These are phyloP conservation scores for Blastomyces silverae DNA, from an alignment of 2,329 filamentous ascomycete genomes.

Conservation along the genomic window DNA sequence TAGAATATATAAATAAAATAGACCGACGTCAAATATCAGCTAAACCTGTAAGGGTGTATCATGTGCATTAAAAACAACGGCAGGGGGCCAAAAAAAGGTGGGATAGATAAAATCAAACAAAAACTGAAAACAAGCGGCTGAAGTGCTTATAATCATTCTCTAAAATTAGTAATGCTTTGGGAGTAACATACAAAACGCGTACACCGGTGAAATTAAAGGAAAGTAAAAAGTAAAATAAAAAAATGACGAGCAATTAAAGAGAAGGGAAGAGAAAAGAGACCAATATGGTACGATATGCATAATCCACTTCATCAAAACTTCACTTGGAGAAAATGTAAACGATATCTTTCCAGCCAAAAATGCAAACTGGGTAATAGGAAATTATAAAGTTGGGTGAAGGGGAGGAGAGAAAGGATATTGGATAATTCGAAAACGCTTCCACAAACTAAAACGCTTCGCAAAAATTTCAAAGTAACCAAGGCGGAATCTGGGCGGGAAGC, in stretches of 20 bases:
- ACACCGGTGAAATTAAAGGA: background rate
- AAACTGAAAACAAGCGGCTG: background rate
- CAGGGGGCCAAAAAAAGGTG: background rate
- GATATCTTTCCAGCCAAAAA: constrained; percentile 1
- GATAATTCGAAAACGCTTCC: background rate
- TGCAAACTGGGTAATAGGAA: constrained; percentile 2
- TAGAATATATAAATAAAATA: background rate
- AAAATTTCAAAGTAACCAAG: background rate
- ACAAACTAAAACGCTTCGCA: background rate
- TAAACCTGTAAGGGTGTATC: background rate
- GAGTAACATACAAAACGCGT: constrained; percentile 10
- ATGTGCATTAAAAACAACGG: background rate
- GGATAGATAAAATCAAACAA: background rate
- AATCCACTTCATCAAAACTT: background rate
- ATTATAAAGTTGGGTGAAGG: background rate
- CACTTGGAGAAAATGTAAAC: background rate
- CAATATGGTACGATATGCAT: background rate
- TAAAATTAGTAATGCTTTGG: background rate
- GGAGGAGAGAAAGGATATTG: constrained; percentile 13
- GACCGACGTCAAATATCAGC: background rate
- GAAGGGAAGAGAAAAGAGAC: background rate
- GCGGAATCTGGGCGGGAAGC: background rate
- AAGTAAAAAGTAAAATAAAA: background rate
- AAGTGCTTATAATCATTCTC: constrained; percentile 1
- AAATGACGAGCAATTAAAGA: background rate